phyloP scores from a whole-genome alignment of 2,329 filamentous ascomycete genomes.

The Aaosphaeria pasadenensis region DNA sequence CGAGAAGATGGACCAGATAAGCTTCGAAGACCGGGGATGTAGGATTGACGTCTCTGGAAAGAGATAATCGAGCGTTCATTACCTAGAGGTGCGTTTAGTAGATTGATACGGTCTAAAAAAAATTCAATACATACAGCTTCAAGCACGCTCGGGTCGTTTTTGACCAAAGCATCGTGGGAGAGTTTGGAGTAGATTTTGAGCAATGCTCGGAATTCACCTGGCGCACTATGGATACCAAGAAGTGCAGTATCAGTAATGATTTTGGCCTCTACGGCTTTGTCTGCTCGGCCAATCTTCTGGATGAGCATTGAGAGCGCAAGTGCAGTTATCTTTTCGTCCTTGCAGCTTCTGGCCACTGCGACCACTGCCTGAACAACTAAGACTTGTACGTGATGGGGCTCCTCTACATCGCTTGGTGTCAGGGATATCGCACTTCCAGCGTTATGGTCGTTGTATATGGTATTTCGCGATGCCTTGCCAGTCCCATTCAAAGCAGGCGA shows the following conservation, averaged over 20 bases:
- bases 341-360: constrained; percentile 75
- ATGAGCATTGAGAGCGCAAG: constrained; percentile 91
- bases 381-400: constrained; percentile 71
- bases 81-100: constrained; percentile 49
- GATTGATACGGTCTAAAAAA: too few species aligned
- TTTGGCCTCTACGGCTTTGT: constrained; percentile 72
- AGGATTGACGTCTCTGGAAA: constrained; percentile 67
- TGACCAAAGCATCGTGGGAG: constrained; percentile 68
- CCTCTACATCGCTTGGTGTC: constrained; percentile 71
- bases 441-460: constrained; percentile 44
- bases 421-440: constrained; percentile 79
- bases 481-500: constrained; percentile 49
- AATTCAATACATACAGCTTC: constrained; percentile 62
- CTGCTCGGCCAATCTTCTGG: constrained; percentile 91
- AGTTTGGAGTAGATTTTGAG: constrained; percentile 80
- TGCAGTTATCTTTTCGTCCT: constrained; percentile 89
- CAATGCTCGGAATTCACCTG: constrained; percentile 79
- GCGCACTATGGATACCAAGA: constrained; percentile 72
- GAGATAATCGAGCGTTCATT: constrained; percentile 72
- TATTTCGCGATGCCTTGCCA: constrained; percentile 42
- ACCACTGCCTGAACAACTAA: constrained; percentile 96
- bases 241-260: constrained; percentile 81
- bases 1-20: constrained; percentile 79
- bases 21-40: constrained; percentile 76
- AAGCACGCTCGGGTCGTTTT: constrained; percentile 65